Evolutionary conservation across 1,284 basidiomycete species (phyloP).

Genomic region (Inonotus hispidus): DNA sequence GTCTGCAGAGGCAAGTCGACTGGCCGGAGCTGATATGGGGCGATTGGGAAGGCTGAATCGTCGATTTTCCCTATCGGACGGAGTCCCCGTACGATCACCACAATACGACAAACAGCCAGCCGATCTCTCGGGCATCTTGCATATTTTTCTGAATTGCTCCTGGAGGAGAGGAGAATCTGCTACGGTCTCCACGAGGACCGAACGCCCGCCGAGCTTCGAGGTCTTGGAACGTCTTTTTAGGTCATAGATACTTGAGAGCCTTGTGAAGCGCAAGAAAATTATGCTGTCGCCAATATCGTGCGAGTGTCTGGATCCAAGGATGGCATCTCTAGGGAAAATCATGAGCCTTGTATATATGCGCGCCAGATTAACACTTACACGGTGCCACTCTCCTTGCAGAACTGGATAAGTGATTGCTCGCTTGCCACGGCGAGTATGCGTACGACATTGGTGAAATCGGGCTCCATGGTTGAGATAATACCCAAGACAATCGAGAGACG

Average conservation of each 20-base stretch:
- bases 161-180: background rate
- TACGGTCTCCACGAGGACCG: background rate
- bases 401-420: background rate
- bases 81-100: background rate
- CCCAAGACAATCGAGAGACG: background rate
- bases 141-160: background rate
- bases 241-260: background rate
- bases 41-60: background rate
- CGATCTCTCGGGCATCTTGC: background rate
- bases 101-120: too few species aligned
- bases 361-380: background rate
- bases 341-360: background rate
- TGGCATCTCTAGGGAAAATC: background rate
- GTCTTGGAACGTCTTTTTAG: background rate
- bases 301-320: background rate
- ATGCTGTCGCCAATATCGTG: background rate
- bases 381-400: slow-evolving; percentile 2
- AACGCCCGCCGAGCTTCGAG: background rate
- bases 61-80: background rate
- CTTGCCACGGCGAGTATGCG: background rate
- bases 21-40: background rate
- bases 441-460: background rate
- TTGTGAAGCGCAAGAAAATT: background rate
- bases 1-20: background rate
- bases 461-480: background rate